Evolutionary conservation across 2,329 filamentous ascomycete species (phyloP), one percentile per base, ranked within the genome.

Genomic region (Hymenoscyphus salicellus): DNA sequence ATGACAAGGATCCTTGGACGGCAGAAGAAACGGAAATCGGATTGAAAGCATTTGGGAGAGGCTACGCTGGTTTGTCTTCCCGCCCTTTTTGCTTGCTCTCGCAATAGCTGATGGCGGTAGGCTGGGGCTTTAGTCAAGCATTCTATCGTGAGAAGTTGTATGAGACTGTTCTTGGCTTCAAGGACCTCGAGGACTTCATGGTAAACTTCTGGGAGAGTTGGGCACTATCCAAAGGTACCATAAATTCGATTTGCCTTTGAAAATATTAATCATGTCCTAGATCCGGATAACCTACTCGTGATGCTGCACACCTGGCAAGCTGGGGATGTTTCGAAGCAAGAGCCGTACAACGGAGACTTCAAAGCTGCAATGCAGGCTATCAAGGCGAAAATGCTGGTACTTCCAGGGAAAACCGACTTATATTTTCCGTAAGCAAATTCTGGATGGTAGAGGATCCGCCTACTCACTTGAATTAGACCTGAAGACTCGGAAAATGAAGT

Each of bases 281-380:
- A 92, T 69, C 89, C 90, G 0, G 89, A 92, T 69, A 91, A 93
- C 66, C 79, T 93, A 73, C 79, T 93, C 0, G 83, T 84, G 1
- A 92, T 93, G 90, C 78, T 92, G 3, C 83, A 89, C 38, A 93
- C 90, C 0, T 95, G 91, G 91, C 90, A 94, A 75, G 82, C 84
- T 5, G 90, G 84, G 0, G 89, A 94, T 71, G 83, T 86, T 59
- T 90, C 89, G 3, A 77, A 84, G 5, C 89, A 92, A 72, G 81
- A 86, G 62, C 87, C 86, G 2, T 93, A 90, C 68, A 83, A 88
- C 65, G 87, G 85, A 1, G 78, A 90, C 67, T 89, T 92, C 68
- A 82, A 83, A 65, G 82, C 83, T 61, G 86, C 89, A 0, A 82
- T 94, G 84, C 79, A 81, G 57, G 82, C 80, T 2, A 92, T 94